phyloP scores from a whole-genome alignment of 2,329 filamentous ascomycete genomes.

The Stachybotrys elegans region DNA sequence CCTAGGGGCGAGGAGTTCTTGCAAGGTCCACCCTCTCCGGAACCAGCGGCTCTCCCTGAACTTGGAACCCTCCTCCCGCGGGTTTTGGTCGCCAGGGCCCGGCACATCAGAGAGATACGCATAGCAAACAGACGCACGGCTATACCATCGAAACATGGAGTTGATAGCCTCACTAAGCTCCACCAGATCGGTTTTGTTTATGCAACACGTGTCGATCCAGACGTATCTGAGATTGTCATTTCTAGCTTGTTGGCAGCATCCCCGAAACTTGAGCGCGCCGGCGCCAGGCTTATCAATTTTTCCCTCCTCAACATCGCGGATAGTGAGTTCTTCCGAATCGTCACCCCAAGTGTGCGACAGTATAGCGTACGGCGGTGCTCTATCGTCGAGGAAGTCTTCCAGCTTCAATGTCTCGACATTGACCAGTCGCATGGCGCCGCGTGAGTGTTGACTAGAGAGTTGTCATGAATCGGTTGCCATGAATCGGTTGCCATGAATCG shows the following conservation, averaged over 20 bases:
- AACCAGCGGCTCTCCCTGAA: conserved; percentile 16
- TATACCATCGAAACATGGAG: conserved; percentile 2
- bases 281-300: neutral
- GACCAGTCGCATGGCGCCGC: conserved; percentile 24
- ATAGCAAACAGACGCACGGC: conserved; percentile 1
- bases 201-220: conserved; percentile 2
- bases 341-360: conserved; percentile 1
- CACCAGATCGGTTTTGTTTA: conserved; percentile 1
- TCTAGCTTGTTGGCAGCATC: neutral
- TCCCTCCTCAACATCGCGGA: neutral
- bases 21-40: conserved; percentile 17
- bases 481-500: too few relatives aligned
- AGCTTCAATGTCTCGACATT: conserved; percentile 13
- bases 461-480: too few relatives aligned
- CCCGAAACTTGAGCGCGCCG: neutral
- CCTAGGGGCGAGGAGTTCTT: conserved; percentile 18
- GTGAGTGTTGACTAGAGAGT: too few relatives aligned
- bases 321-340: neutral
- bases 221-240: neutral
- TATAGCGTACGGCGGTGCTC: conserved; percentile 17
- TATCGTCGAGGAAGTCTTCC: conserved; percentile 14
- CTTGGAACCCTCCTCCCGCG: neutral
- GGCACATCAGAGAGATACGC: neutral
- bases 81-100: neutral
- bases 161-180: conserved; percentile 2